phyloP scores from a whole-genome alignment of 164 flowering plant genomes.

The Liriodendron chinense region DNA sequence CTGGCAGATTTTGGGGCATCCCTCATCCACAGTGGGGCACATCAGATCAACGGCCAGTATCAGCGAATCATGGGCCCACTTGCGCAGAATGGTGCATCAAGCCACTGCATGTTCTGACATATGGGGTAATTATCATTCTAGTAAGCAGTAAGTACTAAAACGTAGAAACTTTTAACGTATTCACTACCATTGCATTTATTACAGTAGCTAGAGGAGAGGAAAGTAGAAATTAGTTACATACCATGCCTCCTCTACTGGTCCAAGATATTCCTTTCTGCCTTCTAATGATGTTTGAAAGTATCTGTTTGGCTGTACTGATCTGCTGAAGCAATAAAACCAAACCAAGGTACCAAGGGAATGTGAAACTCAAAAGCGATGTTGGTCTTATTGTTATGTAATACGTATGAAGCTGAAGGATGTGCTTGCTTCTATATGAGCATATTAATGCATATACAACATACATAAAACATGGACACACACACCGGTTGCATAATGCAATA shows the following conservation, averaged over 20 bases:
- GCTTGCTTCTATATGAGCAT: not conserved
- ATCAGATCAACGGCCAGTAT: not conserved
- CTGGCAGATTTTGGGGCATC: not conserved
- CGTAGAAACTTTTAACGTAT: not conserved
- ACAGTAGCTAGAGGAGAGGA: not conserved
- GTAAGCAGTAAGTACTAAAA: not conserved
- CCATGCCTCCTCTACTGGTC: slow-evolving; percentile 67
- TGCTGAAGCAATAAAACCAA: slow-evolving; percentile 24
- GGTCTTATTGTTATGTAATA: not conserved
- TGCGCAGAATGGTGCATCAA: not conserved
- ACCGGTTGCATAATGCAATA: not conserved
- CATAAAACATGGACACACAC: not conserved
- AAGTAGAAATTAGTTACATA: slow-evolving; percentile 17
- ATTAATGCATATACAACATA: not conserved
- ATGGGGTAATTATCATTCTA: not conserved
- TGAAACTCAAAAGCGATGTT: not conserved
- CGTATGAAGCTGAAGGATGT: not conserved
- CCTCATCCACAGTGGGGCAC: not conserved
- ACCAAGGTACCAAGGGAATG: not conserved
- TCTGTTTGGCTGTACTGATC: slow-evolving; percentile 51
- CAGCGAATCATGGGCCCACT: not conserved
- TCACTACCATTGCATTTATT: not conserved
- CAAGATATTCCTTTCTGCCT: slow-evolving; percentile 61
- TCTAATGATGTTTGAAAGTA: slow-evolving; percentile 32
- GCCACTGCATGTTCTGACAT: not conserved